phyloP scores from a whole-genome alignment of 2,329 filamentous ascomycete species.

The Epichloe gansuensis region DNA sequence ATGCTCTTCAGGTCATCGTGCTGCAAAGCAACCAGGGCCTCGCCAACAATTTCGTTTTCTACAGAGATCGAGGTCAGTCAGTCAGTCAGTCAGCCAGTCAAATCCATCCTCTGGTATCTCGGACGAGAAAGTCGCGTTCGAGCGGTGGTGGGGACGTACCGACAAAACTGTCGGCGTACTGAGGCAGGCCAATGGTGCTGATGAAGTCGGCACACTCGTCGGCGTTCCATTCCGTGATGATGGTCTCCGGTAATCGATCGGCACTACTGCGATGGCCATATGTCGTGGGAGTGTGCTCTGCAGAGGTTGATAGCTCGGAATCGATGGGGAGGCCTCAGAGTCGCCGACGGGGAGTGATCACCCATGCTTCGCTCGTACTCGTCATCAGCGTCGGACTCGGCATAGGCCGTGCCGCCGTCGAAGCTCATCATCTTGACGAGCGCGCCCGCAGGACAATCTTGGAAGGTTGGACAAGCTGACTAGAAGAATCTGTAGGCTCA shows the following conservation, averaged over 20 bases:
- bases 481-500: not conserved
- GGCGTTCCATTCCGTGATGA: constrained; percentile 68
- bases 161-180: constrained; percentile 74
- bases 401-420: constrained; percentile 56
- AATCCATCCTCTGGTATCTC: not conserved
- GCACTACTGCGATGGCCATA: constrained; percentile 55
- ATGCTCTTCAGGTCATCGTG: constrained; percentile 94
- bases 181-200: constrained; percentile 61
- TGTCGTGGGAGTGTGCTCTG: constrained; percentile 69
- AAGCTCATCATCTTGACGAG: constrained; percentile 40
- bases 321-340: constrained; percentile 58
- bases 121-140: not conserved
- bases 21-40: constrained; percentile 75
- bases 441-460: not conserved
- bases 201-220: constrained; percentile 90
- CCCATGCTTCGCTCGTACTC: constrained; percentile 67
- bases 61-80: constrained; percentile 11
- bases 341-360: constrained; percentile 55
- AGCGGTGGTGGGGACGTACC: constrained; percentile 42
- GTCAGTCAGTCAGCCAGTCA: no score
- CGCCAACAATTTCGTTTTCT: constrained; percentile 93
- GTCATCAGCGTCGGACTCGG: constrained; percentile 72
- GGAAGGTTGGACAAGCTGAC: not conserved
- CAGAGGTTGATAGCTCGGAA: constrained; percentile 55
- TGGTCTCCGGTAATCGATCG: constrained; percentile 58